These are phyloP conservation scores for Scenedesmus sp. DNA, from an alignment of 163 green algal genomes.

Conservation along the genomic window DNA sequence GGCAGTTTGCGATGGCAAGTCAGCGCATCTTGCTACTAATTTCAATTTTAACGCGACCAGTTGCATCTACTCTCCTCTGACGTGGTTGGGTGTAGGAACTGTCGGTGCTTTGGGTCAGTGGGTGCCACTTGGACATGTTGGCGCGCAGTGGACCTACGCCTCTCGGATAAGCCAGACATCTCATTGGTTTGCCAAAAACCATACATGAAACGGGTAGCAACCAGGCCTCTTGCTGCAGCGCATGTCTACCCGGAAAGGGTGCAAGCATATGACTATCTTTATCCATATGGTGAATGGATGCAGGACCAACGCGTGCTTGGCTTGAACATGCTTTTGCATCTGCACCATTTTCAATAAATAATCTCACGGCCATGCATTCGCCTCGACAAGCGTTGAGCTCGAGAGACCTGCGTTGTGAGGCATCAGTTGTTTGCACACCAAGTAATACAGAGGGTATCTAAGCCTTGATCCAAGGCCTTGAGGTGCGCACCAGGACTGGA, in stretches of 20 bases:
- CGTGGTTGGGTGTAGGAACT: not conserved
- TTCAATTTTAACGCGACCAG: no score
- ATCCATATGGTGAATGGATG: not conserved
- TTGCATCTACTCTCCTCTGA: no score
- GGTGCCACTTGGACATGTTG: not conserved
- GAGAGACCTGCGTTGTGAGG: not conserved
- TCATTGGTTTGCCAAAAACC: not conserved
- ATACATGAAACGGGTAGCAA: not conserved
- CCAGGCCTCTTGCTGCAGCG: not conserved
- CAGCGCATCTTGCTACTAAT: no score
- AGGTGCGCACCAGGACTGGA: not conserved
- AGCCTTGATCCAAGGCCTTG: not conserved
- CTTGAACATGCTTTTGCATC: not conserved
- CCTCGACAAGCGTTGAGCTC: slow-evolving; percentile 2
- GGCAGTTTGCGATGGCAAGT: no score
- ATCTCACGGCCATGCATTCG: not conserved
- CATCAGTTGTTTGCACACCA: not conserved
- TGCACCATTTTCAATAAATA: not conserved
- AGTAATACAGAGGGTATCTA: not conserved
- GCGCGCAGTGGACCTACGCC: not conserved
- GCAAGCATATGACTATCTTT: slow-evolving; percentile 7
- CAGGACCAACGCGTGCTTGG: not conserved
- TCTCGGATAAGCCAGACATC: not conserved
- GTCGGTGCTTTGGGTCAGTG: not conserved
- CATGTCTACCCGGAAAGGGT: not conserved